Conservation (phyloP, 202 grass and related monocot genomes). For the Hordeum pubiflorum region DNA sequence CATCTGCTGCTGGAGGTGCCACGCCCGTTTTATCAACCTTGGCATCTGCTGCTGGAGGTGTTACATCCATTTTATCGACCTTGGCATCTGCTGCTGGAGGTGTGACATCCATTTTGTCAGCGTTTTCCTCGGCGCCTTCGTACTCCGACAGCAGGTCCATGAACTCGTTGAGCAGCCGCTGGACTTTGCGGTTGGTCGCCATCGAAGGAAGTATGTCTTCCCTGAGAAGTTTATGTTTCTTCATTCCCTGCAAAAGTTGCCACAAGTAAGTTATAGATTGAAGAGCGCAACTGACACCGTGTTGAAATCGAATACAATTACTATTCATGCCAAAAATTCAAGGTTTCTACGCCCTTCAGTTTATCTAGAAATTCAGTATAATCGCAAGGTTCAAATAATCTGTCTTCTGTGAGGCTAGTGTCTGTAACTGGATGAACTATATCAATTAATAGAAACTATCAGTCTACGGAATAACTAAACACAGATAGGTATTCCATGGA, state of each 20-base stretch:
- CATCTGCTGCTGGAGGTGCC: constrained; percentile 20
- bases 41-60: constrained; percentile 17
- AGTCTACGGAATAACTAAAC: neutral
- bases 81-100: constrained; percentile 19
- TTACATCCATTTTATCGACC: constrained; percentile 51
- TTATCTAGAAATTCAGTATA: neutral
- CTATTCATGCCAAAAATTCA: neutral
- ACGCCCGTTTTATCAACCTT: constrained; percentile 45
- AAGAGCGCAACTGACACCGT: neutral
- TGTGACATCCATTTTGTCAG: constrained; percentile 48
- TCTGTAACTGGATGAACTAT: neutral
- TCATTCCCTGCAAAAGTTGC: constrained; percentile 62
- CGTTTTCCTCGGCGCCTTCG: constrained; percentile 32
- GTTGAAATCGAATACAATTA: neutral
- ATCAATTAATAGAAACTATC: neutral
- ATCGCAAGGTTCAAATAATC: neutral
- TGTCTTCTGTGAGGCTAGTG: neutral
- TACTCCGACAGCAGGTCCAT: constrained; percentile 89
- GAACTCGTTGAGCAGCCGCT: constrained; percentile 85
- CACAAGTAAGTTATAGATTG: neutral
- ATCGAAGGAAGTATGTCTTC: constrained; percentile 84
- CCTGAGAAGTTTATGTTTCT: constrained; percentile 79
- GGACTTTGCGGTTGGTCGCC: constrained; percentile 90
- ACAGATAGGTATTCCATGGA: neutral
- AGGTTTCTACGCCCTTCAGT: neutral